These are phyloP conservation scores for Trichoderma sp. DNA, from an alignment of 2,329 filamentous ascomycete species.

Conservation along the genomic window DNA sequence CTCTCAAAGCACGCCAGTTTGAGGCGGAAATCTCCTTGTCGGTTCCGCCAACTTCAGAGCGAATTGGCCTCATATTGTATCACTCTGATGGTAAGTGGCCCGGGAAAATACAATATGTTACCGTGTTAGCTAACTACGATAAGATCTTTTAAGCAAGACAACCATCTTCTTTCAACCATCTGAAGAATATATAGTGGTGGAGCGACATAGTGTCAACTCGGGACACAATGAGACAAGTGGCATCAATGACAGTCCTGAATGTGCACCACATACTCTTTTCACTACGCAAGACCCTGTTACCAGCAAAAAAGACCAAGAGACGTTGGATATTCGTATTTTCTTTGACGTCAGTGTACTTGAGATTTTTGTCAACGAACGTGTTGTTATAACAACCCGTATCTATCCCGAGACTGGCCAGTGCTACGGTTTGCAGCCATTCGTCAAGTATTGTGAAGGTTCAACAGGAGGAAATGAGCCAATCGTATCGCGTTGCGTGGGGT, in stretches of 20 bases:
- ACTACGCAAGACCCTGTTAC: neutral
- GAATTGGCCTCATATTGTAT: neutral
- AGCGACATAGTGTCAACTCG: neutral
- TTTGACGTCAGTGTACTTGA: neutral
- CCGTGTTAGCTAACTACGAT: neutral
- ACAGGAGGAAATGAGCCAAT: neutral
- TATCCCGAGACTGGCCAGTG: neutral
- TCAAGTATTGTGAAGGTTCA: neutral
- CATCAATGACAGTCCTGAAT: neutral
- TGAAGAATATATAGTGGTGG: neutral
- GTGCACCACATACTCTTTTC: neutral
- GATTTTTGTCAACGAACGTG: neutral
- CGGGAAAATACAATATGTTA: neutral
- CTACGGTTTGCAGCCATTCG: neutral
- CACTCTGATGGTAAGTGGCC: neutral
- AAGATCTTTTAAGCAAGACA: neutral
- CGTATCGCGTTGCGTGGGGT: neutral
- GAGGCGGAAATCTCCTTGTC: neutral
- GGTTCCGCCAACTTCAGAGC: neutral
- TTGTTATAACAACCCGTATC: neutral
- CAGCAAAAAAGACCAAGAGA: neutral
- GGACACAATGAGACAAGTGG: neutral
- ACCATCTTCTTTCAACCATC: neutral
- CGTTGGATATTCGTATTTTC: neutral
- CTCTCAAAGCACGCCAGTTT: neutral